Base-by-base conservation (phyloP, 1,284 basidiomycete genomes). In the Anthracocystis setariae region DNA sequence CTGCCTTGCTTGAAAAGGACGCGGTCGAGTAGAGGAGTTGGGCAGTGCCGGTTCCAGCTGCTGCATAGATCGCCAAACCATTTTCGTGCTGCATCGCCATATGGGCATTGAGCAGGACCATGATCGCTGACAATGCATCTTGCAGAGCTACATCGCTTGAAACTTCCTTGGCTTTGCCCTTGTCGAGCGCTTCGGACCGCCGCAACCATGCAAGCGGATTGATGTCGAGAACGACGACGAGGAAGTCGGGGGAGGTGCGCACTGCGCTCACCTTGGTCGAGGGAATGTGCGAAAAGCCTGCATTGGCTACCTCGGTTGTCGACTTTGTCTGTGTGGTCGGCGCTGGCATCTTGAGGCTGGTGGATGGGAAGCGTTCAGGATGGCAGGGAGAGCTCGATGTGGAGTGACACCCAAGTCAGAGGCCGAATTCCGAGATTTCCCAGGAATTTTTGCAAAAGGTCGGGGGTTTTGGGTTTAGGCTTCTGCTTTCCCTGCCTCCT, bases 81-180 rank as follows among this genome's bases (percentile, higher is more conserved):
- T 98, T 99, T 77, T 94, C 93, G 85, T 94, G 91, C 69, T 91
- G 89, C 74, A 90, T 88, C 0, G 94, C 93, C 60, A 95, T 88
- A 84, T 98, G 94, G 1, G 93, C 89, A 78, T 98, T 98, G 74
- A 95, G 85, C 77, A 97, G 96, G 21, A 92, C 90, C 61, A 96
- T 88, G 13, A 96, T 86, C 13, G 78, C 76, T 18, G 79, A 72
- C n/a, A 85, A 66, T 1, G 81, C 81, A 18, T 73, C 51, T 20
- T 82, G 68, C 20, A 83, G 43, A 9, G 62, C 59, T 2, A 69
- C 44, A 40, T 63, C 66, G 35, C 43, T 54, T 1, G 55, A 29
- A 3, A 51, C 25, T 13, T 50, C 29, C 35, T 53, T 52, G 27
- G 25, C 46, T 25, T 57, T 58, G 12, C 51, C 59, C 29, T 61